Evolutionary conservation across 805 yeast species (phyloP), one percentile per base, ranked within the genome.

Genomic region (Yamadazyma takamatsuzukensis): DNA sequence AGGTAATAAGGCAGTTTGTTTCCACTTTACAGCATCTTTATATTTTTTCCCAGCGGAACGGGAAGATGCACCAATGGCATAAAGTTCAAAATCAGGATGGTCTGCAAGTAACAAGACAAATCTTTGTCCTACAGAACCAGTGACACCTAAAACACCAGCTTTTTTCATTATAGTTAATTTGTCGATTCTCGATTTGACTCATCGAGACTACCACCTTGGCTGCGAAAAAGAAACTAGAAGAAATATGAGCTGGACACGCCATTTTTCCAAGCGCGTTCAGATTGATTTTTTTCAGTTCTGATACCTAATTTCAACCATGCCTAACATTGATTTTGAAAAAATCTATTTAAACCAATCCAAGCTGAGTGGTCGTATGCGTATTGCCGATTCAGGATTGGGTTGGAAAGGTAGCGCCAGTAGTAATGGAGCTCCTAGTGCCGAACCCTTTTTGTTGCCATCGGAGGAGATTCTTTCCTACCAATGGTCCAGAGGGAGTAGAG

Each of bases 121-220:
- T 48, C 97, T 76, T 63, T 93, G 98, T 36, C 98, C 98, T 23
- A 93, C 98, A 26, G 95, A 80, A 33, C 98, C 98, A 9, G 98
- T 90, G 45, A 97, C 97, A 31, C 98, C 98, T 41, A 90, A 71
- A 48, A 93, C 97, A 68, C 98, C 98, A 15, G 78, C 81, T 58
- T 73, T 74, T 18, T 34, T 34, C 27, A 34, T 23, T n/a, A n/a
- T n/a, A n/a, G n/a, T n/a, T n/a, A n/a, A n/a, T n/a, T n/a, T n/a
- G n/a, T n/a, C n/a, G n/a, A n/a, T n/a, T n/a, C n/a, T n/a, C n/a
- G n/a, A n/a, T n/a, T n/a, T n/a, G n/a, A n/a, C n/a, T n/a, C n/a
- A n/a, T n/a, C n/a, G n/a, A n/a, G n/a, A n/a, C n/a, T n/a, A n/a
- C n/a, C n/a, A n/a, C n/a, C n/a, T n/a, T n/a, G n/a, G n/a, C n/a